Evolutionary conservation across 2,329 filamentous ascomycete genomes (phyloP).

Genomic region (Stachybotrys chlorohalonatus): DNA sequence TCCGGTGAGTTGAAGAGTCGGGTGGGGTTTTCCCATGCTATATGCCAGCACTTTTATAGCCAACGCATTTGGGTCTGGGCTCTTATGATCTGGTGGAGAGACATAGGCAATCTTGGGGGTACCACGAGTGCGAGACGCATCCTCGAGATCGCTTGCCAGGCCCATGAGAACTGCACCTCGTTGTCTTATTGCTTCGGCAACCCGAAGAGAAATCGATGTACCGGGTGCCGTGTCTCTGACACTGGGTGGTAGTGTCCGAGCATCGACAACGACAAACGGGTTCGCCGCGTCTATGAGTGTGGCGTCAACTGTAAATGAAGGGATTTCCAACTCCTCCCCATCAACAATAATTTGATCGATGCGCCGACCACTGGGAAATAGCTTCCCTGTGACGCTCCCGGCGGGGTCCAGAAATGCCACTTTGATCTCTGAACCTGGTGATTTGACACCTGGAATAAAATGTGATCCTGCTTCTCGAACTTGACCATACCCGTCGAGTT

Average conservation of each 20-base stretch:
- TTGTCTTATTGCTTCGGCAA: constrained; percentile 42
- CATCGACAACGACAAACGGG: constrained; percentile 41
- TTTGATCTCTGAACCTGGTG: constrained; percentile 40
- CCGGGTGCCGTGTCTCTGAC: background rate
- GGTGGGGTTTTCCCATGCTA: constrained; percentile 41
- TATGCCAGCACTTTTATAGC: constrained; percentile 36
- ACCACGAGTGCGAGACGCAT: constrained; percentile 18
- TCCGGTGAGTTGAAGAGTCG: constrained; percentile 42
- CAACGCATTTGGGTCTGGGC: background rate
- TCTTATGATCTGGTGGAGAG: constrained; percentile 8
- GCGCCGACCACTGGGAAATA: constrained; percentile 47
- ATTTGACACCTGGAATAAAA: constrained; percentile 50
- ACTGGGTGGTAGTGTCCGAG: constrained; percentile 2
- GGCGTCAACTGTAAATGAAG: constrained; percentile 18
- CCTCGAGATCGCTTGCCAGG: constrained; percentile 29
- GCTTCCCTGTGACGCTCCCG: constrained; percentile 49
- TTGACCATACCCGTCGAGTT: constrained; percentile 35
- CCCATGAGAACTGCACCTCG: constrained; percentile 50
- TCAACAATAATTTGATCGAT: constrained; percentile 19
- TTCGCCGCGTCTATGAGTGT: constrained; percentile 27
- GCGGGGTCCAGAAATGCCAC: constrained; percentile 50
- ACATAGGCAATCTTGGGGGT: constrained; percentile 51
- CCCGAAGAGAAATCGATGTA: constrained; percentile 3
- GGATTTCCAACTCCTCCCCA: constrained; percentile 8
- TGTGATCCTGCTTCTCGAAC: constrained; percentile 39